phyloP scores from a whole-genome alignment of 2,329 filamentous ascomycete genomes.

The Aspergillus calidoustus region DNA sequence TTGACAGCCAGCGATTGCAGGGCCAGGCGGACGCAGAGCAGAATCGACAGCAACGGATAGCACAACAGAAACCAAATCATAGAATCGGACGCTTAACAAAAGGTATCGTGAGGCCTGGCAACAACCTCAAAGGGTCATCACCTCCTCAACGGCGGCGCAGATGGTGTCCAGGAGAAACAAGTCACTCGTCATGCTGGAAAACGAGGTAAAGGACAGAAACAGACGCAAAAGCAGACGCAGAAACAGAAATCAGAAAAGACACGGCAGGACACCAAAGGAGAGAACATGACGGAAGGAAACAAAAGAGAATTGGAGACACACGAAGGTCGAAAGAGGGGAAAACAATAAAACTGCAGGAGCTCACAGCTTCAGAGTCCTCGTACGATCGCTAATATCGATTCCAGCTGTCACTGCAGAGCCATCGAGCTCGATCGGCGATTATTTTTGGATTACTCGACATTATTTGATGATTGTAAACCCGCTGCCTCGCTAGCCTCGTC shows the following conservation, averaged over 20 bases:
- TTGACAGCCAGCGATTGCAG: constrained; percentile 15
- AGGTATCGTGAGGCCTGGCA: background rate
- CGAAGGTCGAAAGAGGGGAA: background rate
- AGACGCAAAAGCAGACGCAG: background rate
- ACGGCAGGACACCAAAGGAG: background rate
- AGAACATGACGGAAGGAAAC: background rate
- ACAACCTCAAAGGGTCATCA: constrained; percentile 10
- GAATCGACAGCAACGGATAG: constrained; percentile 1
- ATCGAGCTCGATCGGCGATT: background rate
- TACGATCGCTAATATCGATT: background rate
- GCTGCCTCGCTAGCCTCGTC: background rate
- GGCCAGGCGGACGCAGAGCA: background rate
- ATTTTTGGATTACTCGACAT: background rate
- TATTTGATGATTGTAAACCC: background rate
- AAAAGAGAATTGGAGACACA: background rate
- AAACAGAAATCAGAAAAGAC: constrained; percentile 4
- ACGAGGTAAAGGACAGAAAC: background rate
- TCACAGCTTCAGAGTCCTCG: background rate
- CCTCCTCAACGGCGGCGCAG: constrained; percentile 14
- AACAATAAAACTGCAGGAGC: background rate
- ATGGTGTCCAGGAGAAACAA: constrained; percentile 15
- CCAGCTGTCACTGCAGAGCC: background rate
- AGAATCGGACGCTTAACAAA: constrained; percentile 1
- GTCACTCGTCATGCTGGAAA: background rate
- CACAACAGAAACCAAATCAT: background rate